Conservation (phyloP, 1,284 basidiomycete species). For the Ceratobasidium papillatum region DNA sequence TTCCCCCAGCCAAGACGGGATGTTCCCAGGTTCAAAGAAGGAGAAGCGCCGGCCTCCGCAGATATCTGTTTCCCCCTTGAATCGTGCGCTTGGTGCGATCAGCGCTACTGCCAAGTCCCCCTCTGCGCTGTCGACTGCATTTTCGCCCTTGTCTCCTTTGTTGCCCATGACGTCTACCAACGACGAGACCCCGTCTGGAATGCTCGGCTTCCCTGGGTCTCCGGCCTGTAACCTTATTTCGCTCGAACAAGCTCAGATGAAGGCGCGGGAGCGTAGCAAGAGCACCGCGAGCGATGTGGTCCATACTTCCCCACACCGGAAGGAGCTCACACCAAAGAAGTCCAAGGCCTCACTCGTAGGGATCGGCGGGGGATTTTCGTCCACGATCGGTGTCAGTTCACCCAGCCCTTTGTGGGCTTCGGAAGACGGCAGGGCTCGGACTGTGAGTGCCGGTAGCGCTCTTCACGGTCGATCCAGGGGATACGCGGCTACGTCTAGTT, state of each 20-base stretch:
- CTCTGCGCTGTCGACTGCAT: conserved; percentile 23
- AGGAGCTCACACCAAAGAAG: conserved; percentile 22
- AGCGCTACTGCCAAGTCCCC: conserved; percentile 15
- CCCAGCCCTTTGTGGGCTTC: not conserved
- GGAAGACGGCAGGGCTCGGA: conserved; percentile 26
- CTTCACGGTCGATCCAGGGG: conserved; percentile 17
- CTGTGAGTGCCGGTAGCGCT: conserved; percentile 24
- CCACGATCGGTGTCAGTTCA: conserved; percentile 37
- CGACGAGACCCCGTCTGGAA: conserved; percentile 31
- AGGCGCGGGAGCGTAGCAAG: conserved; percentile 37
- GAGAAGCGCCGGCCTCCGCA: conserved; percentile 37
- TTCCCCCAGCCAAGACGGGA: conserved; percentile 18
- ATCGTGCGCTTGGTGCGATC: not conserved
- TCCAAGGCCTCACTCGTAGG: conserved; percentile 24
- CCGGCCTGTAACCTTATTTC: conserved; percentile 43
- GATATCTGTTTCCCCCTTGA: conserved; percentile 24
- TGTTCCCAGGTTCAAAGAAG: conserved; percentile 3
- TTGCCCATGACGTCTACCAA: not conserved
- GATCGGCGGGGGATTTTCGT: conserved; percentile 39
- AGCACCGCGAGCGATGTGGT: not conserved
- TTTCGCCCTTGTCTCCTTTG: conserved; percentile 7
- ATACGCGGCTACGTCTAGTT: conserved; percentile 8
- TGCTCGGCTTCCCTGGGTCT: conserved; percentile 43
- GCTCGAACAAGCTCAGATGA: conserved; percentile 42
- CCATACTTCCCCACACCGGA: conserved; percentile 5